A percentile compares a stretch with the other conserved stretches of the same genome.
These are phyloP conservation scores for Rhododendron ferrugineum DNA, from an alignment of 148 eudicot genomes.

Conservation along the genomic window DNA sequence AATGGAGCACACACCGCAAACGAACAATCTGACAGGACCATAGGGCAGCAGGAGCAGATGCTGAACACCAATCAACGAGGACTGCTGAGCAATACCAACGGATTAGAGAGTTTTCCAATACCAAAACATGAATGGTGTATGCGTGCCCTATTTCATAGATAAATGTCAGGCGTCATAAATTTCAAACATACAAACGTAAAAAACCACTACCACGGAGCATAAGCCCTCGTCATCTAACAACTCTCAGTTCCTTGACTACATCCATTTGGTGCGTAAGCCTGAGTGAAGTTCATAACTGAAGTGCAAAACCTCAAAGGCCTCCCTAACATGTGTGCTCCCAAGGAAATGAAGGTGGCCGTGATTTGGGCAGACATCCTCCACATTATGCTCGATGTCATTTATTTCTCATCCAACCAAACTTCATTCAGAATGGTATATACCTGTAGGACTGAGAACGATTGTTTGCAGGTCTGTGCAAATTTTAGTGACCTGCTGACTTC, in stretches of 20 bases:
- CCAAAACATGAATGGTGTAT: too few relatives aligned
- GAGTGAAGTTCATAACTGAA: neutral
- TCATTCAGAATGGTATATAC: conserved; percentile 3
- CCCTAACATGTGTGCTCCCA: neutral
- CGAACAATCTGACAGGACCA: neutral
- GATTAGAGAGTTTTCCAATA: neutral
- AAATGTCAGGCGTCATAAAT: too few relatives aligned
- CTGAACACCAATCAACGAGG: conserved; percentile 17
- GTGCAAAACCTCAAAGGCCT: neutral
- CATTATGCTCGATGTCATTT: neutral
- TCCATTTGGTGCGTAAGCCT: neutral
- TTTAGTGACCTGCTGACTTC: conserved; percentile 29
- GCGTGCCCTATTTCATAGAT: too few relatives aligned
- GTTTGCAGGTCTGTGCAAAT: conserved; percentile 23
- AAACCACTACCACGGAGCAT: neutral
- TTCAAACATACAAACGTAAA: neutral
- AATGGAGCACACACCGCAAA: neutral
- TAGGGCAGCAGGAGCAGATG: neutral
- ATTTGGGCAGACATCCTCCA: neutral
- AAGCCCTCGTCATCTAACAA: neutral
- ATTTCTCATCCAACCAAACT: neutral
- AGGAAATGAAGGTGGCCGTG: neutral
- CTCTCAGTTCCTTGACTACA: neutral
- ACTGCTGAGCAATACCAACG: conserved; percentile 13
- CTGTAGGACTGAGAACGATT: conserved; percentile 30